Evolutionary conservation across 1,284 basidiomycete genomes (phyloP).

Genomic region (Xerocomus amazonicus): DNA sequence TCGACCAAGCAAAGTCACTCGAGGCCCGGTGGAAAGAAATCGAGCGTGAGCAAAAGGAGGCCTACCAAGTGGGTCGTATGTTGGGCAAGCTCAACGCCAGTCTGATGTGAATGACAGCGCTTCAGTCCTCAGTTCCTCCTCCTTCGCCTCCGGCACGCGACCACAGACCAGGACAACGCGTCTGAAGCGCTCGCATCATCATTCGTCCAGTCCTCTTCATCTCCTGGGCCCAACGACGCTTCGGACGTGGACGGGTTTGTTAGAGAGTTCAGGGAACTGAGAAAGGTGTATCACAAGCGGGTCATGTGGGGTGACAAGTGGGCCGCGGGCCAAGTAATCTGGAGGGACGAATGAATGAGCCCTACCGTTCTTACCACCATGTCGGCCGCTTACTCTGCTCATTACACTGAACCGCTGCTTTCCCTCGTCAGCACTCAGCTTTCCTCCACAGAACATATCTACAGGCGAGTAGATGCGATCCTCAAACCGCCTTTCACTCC

Average conservation of each 20-base stretch:
- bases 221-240: constrained; percentile 38
- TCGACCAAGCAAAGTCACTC: constrained; percentile 76
- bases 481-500: constrained; percentile 22
- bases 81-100: constrained; percentile 2
- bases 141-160: constrained; percentile 80
- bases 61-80: constrained; percentile 69
- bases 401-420: constrained; percentile 29
- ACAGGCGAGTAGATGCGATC: constrained; percentile 14
- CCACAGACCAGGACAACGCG: constrained; percentile 82
- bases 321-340: constrained; percentile 78
- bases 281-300: constrained; percentile 87
- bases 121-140: constrained; percentile 83
- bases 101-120: constrained; percentile 47
- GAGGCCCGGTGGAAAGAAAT: constrained; percentile 81
- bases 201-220: constrained; percentile 64
- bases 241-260: constrained; percentile 84
- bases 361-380: constrained; percentile 14
- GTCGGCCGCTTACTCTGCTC: constrained; percentile 24
- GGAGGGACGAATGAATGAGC: constrained; percentile 55
- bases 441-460: constrained; percentile 5
- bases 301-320: constrained; percentile 87
- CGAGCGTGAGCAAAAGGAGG: constrained; percentile 80
- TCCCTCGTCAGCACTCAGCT: constrained; percentile 12
- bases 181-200: constrained; percentile 79
- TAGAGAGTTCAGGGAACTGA: constrained; percentile 77